Evolutionary conservation across 495 filamentous ascomycete genomes (phyloP).

Genomic region (Lepraria neglecta): DNA sequence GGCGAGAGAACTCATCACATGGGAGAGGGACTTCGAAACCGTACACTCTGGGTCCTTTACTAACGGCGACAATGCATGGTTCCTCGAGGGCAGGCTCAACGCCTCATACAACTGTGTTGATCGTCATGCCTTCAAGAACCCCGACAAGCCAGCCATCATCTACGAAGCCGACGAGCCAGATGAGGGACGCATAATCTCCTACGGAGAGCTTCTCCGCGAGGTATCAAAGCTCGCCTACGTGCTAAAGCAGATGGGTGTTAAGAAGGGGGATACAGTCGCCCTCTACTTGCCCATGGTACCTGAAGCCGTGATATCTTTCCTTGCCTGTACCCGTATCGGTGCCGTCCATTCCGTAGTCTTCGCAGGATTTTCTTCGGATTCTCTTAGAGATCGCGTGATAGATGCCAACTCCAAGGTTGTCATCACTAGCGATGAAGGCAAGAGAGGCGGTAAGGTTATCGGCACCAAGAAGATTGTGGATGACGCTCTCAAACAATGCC

Average conservation of each 20-base stretch:
- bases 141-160: slow-evolving; percentile 89
- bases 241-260: slow-evolving; percentile 88
- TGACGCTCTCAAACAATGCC: slow-evolving; percentile 95
- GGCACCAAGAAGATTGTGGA: slow-evolving; percentile 99
- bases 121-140: slow-evolving; percentile 88
- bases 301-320: slow-evolving; percentile 83
- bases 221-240: slow-evolving; percentile 81
- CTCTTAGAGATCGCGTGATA: slow-evolving; percentile 88
- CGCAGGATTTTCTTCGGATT: slow-evolving; percentile 95
- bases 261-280: slow-evolving; percentile 95
- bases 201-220: slow-evolving; percentile 87
- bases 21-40: slow-evolving; percentile 88
- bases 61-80: slow-evolving; percentile 89
- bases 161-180: slow-evolving; percentile 93
- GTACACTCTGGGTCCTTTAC: slow-evolving; percentile 70
- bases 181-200: slow-evolving; percentile 85
- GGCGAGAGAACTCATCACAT: slow-evolving; percentile 85
- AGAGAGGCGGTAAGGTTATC: slow-evolving; percentile 95
- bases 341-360: slow-evolving; percentile 98
- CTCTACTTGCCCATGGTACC: slow-evolving; percentile 99
- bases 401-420: slow-evolving; percentile 87
- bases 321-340: slow-evolving; percentile 87
- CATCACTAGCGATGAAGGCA: slow-evolving; percentile 95
- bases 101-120: slow-evolving; percentile 98
- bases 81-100: slow-evolving; percentile 86